A percentile compares a stretch with the other conserved stretches of the same genome.
phyloP scores from a whole-genome alignment of 2,329 filamentous ascomycete species.

The Bipolaris cookei region DNA sequence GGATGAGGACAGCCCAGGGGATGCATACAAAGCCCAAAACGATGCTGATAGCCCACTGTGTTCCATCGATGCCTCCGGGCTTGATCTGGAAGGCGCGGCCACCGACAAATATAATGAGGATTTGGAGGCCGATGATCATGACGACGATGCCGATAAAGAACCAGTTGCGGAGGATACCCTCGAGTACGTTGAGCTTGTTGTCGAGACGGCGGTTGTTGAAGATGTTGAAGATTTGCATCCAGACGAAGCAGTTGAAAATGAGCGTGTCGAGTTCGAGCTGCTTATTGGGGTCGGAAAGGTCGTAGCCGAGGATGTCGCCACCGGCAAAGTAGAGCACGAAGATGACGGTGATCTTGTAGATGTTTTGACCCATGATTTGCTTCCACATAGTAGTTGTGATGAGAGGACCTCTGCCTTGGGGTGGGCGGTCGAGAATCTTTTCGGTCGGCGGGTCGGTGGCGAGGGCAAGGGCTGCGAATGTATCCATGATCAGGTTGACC shows the following conservation, averaged over 20 bases:
- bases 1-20: slow-evolving; percentile 59
- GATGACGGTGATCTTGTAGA: slow-evolving; percentile 66
- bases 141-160: slow-evolving; percentile 65
- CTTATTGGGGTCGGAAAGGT: slow-evolving; percentile 44
- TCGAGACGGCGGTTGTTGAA: slow-evolving; percentile 70
- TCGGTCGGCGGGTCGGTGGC: slow-evolving; percentile 97
- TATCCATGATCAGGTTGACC: slow-evolving; percentile 97
- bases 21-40: slow-evolving; percentile 59
- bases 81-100: slow-evolving; percentile 61
- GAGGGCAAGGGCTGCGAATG: slow-evolving; percentile 89
- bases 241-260: slow-evolving; percentile 74
- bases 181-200: slow-evolving; percentile 67
- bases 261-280: slow-evolving; percentile 63
- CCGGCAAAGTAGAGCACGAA: slow-evolving; percentile 68
- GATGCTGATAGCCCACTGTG: slow-evolving; percentile 68
- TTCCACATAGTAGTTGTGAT: slow-evolving; percentile 69
- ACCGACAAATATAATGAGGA: slow-evolving; percentile 65
- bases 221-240: slow-evolving; percentile 76
- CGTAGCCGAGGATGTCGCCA: slow-evolving; percentile 61
- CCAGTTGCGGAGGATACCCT: slow-evolving; percentile 62
- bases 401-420: slow-evolving; percentile 83
- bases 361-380: slow-evolving; percentile 67
- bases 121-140: slow-evolving; percentile 64
- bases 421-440: slow-evolving; percentile 89
- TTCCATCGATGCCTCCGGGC: slow-evolving; percentile 53